phyloP scores from a whole-genome alignment of 1,139 yeast species.

The Lodderomyces pseudojiufengensis region DNA sequence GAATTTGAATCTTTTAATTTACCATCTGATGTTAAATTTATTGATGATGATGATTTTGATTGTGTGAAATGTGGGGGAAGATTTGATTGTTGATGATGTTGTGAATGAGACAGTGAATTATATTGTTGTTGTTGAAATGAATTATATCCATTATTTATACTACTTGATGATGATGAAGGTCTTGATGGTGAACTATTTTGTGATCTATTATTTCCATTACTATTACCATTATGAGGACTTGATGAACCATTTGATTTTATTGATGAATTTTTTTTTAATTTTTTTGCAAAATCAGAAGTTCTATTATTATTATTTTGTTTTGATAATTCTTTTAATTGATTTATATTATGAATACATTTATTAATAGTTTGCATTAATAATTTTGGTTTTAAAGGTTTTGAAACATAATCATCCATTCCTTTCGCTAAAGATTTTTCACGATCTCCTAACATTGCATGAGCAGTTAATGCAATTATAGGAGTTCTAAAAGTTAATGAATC shows the following conservation, averaged over 20 bases:
- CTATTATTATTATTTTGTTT: constrained; percentile 46
- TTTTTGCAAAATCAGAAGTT: constrained; percentile 47
- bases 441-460: constrained; percentile 91
- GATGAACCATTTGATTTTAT: neutral
- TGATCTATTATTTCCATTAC: neutral
- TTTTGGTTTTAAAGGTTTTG: constrained; percentile 83
- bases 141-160: neutral
- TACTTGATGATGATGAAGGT: neutral
- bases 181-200: constrained; percentile 2
- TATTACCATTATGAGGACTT: neutral
- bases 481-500: constrained; percentile 63
- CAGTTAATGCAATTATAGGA: constrained; percentile 85
- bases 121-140: neutral
- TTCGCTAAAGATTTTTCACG: constrained; percentile 80
- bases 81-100: neutral
- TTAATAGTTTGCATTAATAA: constrained; percentile 78
- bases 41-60: constrained; percentile 7
- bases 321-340: constrained; percentile 53
- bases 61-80: constrained; percentile 2
- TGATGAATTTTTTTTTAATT: constrained; percentile 31
- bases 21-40: constrained; percentile 7
- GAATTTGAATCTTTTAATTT: constrained; percentile 28
- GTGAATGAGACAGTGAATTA: neutral
- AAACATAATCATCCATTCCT: constrained; percentile 87
- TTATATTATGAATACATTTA: constrained; percentile 72